phyloP scores from a whole-genome alignment of 257 asterid genomes.

The Penstemon eatonii region DNA sequence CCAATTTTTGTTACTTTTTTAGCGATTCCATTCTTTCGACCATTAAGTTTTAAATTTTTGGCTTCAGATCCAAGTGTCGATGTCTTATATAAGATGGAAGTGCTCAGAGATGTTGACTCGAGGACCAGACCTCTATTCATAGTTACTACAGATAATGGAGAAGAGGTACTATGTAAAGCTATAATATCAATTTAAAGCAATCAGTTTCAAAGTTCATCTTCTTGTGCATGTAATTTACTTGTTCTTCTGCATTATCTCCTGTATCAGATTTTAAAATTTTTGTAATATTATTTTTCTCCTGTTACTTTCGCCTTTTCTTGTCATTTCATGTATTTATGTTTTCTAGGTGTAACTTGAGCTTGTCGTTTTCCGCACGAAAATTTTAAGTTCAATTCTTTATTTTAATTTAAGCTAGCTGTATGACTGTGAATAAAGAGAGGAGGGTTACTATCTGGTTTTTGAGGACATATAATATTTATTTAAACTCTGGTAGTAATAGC shows the following conservation, averaged over 20 bases:
- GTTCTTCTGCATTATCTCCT: constrained; percentile 17
- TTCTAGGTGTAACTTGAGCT: constrained; percentile 17
- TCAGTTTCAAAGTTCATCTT: constrained; percentile 16
- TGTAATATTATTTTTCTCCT: constrained; percentile 11
- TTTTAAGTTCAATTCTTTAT: neutral
- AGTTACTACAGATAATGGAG: constrained; percentile 76
- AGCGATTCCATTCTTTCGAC: neutral
- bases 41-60: constrained; percentile 31
- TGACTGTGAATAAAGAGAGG: constrained; percentile 7
- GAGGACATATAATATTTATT: neutral
- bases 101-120: constrained; percentile 65
- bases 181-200: constrained; percentile 18
- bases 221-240: constrained; percentile 14
- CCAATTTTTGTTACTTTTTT: constrained; percentile 5
- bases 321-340: constrained; percentile 1
- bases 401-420: neutral
- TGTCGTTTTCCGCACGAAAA: constrained; percentile 15
- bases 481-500: neutral
- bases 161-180: constrained; percentile 59
- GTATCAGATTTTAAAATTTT: constrained; percentile 7
- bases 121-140: constrained; percentile 69
- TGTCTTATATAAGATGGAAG: constrained; percentile 77
- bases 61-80: constrained; percentile 65
- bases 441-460: neutral
- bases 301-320: constrained; percentile 8